Evolutionary conservation across 805 yeast species (phyloP).

Genomic region (Zygosaccharomyces bisporus): DNA sequence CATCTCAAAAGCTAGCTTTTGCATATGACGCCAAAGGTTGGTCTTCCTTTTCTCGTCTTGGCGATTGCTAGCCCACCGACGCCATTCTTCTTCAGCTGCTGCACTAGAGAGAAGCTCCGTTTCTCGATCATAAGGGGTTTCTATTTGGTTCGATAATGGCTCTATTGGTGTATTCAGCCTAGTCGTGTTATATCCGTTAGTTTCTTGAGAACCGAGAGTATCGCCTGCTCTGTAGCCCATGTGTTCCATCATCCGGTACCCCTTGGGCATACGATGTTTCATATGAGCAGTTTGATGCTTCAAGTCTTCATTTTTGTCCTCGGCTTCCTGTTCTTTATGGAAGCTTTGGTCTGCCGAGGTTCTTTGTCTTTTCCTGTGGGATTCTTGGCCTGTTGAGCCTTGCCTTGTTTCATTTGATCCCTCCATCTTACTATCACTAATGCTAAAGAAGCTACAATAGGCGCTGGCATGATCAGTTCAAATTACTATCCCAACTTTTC

Average conservation of each 20-base stretch:
- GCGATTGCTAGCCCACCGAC: constrained; percentile 20
- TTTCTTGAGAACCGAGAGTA: constrained; percentile 37
- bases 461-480: constrained; percentile 10
- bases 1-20: constrained; percentile 41
- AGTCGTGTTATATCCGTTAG: not conserved
- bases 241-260: constrained; percentile 50
- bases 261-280: constrained; percentile 36
- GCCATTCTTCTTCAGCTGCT: constrained; percentile 14
- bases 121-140: not conserved
- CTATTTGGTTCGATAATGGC: not conserved
- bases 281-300: not conserved
- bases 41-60: constrained; percentile 13
- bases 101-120: not conserved
- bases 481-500: not conserved
- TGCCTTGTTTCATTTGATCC: constrained; percentile 8
- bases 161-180: constrained; percentile 5
- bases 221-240: constrained; percentile 57
- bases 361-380: constrained; percentile 3
- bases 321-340: constrained; percentile 1
- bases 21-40: constrained; percentile 33
- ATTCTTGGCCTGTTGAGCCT: not conserved
- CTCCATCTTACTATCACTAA: constrained; percentile 10
- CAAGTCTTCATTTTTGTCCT: not conserved
- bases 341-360: not conserved
- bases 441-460: constrained; percentile 12